Conservation (phyloP, 148 eudicot species). For the Amaranthus cruentus region DNA sequence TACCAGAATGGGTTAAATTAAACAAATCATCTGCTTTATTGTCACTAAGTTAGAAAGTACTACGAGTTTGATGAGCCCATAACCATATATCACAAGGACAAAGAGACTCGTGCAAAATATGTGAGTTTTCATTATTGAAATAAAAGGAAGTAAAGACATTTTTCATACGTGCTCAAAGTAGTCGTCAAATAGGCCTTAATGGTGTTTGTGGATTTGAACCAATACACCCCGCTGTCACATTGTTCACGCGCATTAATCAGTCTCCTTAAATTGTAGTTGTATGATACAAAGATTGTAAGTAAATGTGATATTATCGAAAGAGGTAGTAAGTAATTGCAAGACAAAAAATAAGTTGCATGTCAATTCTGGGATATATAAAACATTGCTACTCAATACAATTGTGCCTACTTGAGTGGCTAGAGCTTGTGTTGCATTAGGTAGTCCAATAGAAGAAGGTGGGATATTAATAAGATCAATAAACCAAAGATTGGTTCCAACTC, state of each 20-base stretch:
- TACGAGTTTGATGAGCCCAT: slow-evolving; percentile 1
- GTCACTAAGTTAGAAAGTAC: background rate
- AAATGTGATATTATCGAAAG: too few species aligned
- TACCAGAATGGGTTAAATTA: background rate
- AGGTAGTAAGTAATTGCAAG: too few species aligned
- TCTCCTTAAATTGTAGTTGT: too few species aligned
- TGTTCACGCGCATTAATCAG: too few species aligned
- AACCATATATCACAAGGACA: slow-evolving; percentile 6
- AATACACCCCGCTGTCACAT: background rate
- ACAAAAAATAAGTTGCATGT: too few species aligned
- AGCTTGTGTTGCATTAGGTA: slow-evolving; percentile 1
- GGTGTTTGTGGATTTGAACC: background rate
- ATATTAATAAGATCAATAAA: background rate
- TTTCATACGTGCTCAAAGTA: background rate
- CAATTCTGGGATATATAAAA: too few species aligned
- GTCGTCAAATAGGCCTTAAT: background rate
- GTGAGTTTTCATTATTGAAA: background rate
- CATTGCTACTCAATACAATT: background rate
- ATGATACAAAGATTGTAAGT: too few species aligned
- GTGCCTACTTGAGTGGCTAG: background rate
- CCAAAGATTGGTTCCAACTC: background rate
- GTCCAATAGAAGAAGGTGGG: background rate
- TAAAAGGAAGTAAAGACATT: background rate
- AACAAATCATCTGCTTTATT: background rate
- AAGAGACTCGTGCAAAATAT: too few species aligned